These are phyloP conservation scores for Sporisorium exsertum DNA, from an alignment of 1,284 basidiomycete genomes.

Conservation along the genomic window DNA sequence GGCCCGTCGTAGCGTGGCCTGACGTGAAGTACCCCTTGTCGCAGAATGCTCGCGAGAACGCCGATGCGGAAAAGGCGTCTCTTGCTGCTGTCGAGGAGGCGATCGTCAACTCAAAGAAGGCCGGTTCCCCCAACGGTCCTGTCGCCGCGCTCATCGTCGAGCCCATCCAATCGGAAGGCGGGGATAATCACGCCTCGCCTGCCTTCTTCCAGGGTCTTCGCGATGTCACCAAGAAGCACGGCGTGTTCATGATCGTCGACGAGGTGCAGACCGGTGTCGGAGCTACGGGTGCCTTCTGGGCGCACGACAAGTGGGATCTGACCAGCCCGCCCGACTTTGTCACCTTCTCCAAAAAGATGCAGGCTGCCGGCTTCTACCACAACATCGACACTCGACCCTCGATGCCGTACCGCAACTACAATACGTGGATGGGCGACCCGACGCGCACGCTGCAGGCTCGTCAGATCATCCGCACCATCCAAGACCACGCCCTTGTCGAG, in stretches of 20 bases:
- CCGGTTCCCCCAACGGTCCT: conserved; percentile 64
- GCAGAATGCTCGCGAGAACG: conserved; percentile 71
- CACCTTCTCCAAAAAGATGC: conserved; percentile 71
- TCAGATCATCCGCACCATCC: conserved; percentile 72
- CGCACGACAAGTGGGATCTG: conserved; percentile 74
- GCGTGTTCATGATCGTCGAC: conserved; percentile 73
- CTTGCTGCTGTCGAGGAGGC: conserved; percentile 70
- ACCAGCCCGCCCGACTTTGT: conserved; percentile 72
- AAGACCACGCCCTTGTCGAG: conserved; percentile 69
- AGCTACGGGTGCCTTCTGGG: conserved; percentile 75
- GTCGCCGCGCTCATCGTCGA: conserved; percentile 75
- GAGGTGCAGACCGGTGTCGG: conserved; percentile 74
- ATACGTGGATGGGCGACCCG: conserved; percentile 72
- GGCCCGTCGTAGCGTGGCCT: conserved; percentile 73
- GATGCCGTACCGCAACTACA: conserved; percentile 72
- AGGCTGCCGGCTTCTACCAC: conserved; percentile 72
- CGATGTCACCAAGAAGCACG: conserved; percentile 70
- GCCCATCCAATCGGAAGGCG: conserved; percentile 74
- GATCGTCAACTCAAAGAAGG: conserved; percentile 69
- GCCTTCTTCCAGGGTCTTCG: conserved; percentile 73
- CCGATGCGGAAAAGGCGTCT: conserved; percentile 69
- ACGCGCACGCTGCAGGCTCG: conserved; percentile 73
- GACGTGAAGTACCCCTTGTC: conserved; percentile 73
- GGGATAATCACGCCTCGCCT: conserved; percentile 74
- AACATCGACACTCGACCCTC: conserved; percentile 71